A percentile compares a stretch with the other conserved stretches of the same genome.
Conservation (phyloP, 257 asterid species). For the Solanum commersonii region DNA sequence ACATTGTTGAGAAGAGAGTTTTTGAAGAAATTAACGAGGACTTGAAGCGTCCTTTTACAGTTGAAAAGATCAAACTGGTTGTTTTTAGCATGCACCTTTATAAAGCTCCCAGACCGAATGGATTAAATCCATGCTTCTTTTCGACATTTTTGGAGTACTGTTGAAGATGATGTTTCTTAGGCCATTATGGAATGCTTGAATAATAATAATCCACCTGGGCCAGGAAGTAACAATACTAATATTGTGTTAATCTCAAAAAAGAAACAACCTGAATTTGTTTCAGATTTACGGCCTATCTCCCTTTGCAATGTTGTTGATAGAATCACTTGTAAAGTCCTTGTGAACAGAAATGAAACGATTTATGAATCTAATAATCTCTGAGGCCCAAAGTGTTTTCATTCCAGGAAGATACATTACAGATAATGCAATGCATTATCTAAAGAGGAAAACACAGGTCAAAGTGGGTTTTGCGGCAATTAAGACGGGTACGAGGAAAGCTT, state of each 20-base stretch:
- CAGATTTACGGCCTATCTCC: neutral
- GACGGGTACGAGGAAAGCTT: neutral
- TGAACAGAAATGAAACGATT: neutral
- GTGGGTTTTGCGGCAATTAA: neutral
- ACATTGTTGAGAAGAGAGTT: neutral
- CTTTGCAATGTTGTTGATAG: neutral
- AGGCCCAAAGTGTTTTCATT: neutral
- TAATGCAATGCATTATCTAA: neutral
- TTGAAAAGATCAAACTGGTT: neutral
- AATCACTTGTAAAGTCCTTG: neutral
- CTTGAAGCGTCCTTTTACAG: neutral
- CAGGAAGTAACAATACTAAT: neutral
- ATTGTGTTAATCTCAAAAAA: neutral
- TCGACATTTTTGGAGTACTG: neutral
- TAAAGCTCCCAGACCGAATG: neutral
- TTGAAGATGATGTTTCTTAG: neutral
- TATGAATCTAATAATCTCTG: neutral
- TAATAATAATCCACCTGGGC: neutral
- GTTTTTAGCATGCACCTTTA: neutral
- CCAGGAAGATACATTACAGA: neutral
- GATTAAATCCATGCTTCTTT: neutral
- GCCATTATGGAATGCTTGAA: neutral
- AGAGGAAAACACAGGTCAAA: neutral
- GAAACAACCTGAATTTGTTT: neutral
- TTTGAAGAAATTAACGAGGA: neutral